Base-by-base conservation (phyloP, 495 filamentous ascomycete species). In the Aspergillus haitiensis region DNA sequence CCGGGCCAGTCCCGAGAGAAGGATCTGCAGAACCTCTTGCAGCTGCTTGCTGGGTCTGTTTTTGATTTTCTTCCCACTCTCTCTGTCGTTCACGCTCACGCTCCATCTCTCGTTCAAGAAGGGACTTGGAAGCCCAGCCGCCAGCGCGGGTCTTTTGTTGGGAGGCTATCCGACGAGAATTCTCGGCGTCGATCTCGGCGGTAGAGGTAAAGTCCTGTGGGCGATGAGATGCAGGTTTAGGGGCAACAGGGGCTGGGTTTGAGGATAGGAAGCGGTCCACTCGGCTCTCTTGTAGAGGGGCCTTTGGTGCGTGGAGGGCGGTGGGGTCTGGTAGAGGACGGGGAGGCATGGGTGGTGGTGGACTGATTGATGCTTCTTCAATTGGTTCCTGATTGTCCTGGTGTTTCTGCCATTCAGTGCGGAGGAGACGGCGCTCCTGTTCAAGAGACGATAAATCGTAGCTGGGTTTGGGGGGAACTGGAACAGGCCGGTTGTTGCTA, bases 21-120 rank as follows among this genome's bases (percentile, higher is more conserved):
- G 65, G 63, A 62, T 75, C 77, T 15, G 63, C 61, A 27, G 74
- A 59, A 16, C 79, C 79, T 9, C 70, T 60, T 10, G 77, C 73
- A 0, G 80, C 79, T 6, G 83, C 86, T 46, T 79, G 78, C 50
- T 82, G 78, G 2, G 85, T 87, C 62, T 86, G 87, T 58, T 87
- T 82, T 74, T 97, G 94, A n/a, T 83, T 81, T 56, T 93, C 89
- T 66, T 98, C 94, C 94, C 94, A 98, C 65, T 98, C 94, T 52
- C 84, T 81, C 75, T 98, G 94, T 40, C 93, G 82, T 70, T 96
- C 90, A 10, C 95, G 83, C 74, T 98, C 94, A 62, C 89, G 83
- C 72, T 98, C 94, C 90, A 97, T 97, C 70, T 98, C 94, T 18
- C 92, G 86, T 73, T 97, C 92, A 1, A 98, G 81, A 6, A 98